Evolutionary conservation across 78 protist genomes (phyloP).

Genomic region (Tieghemostelium lacteum): DNA sequence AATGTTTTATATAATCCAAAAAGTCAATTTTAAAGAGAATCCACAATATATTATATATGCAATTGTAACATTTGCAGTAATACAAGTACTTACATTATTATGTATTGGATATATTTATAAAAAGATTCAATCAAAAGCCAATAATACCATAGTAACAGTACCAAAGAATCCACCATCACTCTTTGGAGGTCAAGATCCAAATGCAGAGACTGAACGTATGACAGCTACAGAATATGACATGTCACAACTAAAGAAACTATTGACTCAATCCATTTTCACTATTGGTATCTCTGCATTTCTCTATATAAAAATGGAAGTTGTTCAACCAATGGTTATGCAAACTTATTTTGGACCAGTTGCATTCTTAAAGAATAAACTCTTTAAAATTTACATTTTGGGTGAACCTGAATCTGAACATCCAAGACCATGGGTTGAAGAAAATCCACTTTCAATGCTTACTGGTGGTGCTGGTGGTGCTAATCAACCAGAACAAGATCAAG

Average conservation of each 20-base stretch:
- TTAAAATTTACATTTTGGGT: slow-evolving; percentile 70
- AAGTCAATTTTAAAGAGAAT: slow-evolving; percentile 45
- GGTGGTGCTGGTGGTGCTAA: not conserved
- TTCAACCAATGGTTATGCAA: slow-evolving; percentile 65
- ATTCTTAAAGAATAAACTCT: slow-evolving; percentile 48
- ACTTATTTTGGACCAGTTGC: slow-evolving; percentile 29
- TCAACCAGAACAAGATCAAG: not conserved
- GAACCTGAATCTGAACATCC: slow-evolving; percentile 35
- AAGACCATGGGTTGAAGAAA: slow-evolving; percentile 71
- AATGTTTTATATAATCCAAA: slow-evolving; percentile 40
- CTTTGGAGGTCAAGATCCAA: slow-evolving; percentile 15
- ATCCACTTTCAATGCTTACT: slow-evolving; percentile 29
- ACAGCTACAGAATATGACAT: slow-evolving; percentile 45
- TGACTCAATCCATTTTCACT: slow-evolving; percentile 9
- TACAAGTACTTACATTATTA: not conserved
- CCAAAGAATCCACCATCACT: slow-evolving; percentile 27
- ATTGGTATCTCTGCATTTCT: slow-evolving; percentile 35
- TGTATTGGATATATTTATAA: not conserved
- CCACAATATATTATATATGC: slow-evolving; percentile 24
- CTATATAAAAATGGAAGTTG: slow-evolving; percentile 27
- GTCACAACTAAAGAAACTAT: slow-evolving; percentile 16
- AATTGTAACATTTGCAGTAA: slow-evolving; percentile 5
- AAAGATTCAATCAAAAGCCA: not conserved
- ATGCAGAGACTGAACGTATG: slow-evolving; percentile 10
- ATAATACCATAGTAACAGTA: slow-evolving; percentile 17